Base-by-base conservation (phyloP, 139 green algal genomes). In the Chlamydomonas sphaeroides region DNA sequence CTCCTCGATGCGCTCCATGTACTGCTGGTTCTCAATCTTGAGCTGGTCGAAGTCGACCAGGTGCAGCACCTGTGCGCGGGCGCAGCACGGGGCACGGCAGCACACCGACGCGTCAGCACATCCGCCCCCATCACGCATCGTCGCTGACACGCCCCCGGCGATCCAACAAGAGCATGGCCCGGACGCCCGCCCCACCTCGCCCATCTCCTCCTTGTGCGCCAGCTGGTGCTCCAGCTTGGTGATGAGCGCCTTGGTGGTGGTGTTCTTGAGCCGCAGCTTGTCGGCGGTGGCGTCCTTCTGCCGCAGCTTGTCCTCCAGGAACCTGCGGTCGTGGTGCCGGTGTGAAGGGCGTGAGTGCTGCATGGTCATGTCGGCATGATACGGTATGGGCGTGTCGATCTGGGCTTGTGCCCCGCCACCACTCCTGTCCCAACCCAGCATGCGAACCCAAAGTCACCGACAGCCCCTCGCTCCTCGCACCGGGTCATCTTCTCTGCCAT, bases 1-100 rank as follows among this genome's bases (percentile, higher is more conserved):
- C 78, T 94, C 91, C 85, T 97, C 93, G 39, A 97, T 95, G 32
- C 88, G 90, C 88, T 95, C 91, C 87, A 96, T 85, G 84, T 95
- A 95, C 86, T 97, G 94, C 87, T 96, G 92, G 86, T 97, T 96
- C 80, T 98, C 93, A 65, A 98, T 98, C 85, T 97, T 97, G 11
- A 98, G 90, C 88, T 97, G 93, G 78, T 98, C 95, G 86, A 98
- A 98, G 88, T 98, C 95, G 0, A 97, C 91, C 30, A 89, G 81
- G 68, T 94, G 89, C 65, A 97, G 87, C 41, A 95, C 90, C 75
- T 82, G 75, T 0, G 32, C 15, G 41, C 28, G 41, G 23, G 30
- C 5, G n/a, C n/a, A n/a, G n/a, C n/a, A n/a, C n/a, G n/a, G n/a
- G n/a, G n/a, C n/a, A 17, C 48, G 48, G 48, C 48, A 17, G 48